Base-by-base conservation (phyloP, 495 filamentous ascomycete species). In the Penicillium egyptiacum region DNA sequence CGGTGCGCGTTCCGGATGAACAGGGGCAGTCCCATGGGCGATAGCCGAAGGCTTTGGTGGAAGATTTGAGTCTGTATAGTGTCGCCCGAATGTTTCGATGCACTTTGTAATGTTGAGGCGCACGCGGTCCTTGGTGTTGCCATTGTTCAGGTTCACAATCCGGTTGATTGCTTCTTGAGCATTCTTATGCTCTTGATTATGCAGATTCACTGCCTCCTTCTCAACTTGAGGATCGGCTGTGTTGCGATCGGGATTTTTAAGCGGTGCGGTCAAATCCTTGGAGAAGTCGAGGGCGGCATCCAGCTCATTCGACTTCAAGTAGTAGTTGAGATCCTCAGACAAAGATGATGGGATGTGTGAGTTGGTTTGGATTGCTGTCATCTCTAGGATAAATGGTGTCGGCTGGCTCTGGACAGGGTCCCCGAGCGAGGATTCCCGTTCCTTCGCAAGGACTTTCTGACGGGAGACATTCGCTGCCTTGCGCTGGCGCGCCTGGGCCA, bases 1-100 rank as follows among this genome's bases (percentile, higher is more conserved):
- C 17, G 85, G 83, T 0, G 83, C 87, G 67, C 82, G 81, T 44
- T 77, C 66, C 4, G 60, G 64, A 37, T 69, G 68, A 16, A 55
- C 58, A 6, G 70, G 58, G 14, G 61, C 65, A 37, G 58, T 63
- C 28, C 66, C 59, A 49, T 70, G 55, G 47, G 61, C 42, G 31
- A 70, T 53, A 42, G 67, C 61, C 4, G 75, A 65, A 39, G 78
- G 74, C 33, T 84, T 86, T 3, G 84, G 81, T 17, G 79, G 76
- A 3, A 98, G 76, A 1, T 68, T 65, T 0, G 65, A 31, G 72
- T 99, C 94, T n/a, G 94, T 98, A 59, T 85, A 81, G 78, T 98
- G 94, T 42, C 94, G 83, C 14, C 94, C 94, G 63, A 98, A 97
- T 1, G 81, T 86, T 58, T 90, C 83, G 60, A 98, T 87, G 69